These are phyloP conservation scores for Persicaria tinctoria DNA, from an alignment of 148 eudicot genomes.

Conservation along the genomic window DNA sequence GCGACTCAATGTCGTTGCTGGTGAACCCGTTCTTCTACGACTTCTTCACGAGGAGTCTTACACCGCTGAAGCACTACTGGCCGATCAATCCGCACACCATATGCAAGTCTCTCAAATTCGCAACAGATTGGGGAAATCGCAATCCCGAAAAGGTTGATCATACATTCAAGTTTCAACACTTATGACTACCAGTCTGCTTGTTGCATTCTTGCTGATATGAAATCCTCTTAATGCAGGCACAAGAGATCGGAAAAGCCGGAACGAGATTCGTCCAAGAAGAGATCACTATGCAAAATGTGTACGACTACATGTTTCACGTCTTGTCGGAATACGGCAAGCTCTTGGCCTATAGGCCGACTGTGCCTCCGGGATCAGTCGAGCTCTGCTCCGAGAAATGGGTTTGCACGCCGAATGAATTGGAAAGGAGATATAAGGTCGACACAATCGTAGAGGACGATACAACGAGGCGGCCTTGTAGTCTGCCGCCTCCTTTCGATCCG, in stretches of 20 bases:
- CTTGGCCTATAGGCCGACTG: slow-evolving; percentile 26
- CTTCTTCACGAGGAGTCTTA: slow-evolving; percentile 32
- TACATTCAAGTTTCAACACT: background rate
- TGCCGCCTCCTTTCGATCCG: slow-evolving; percentile 21
- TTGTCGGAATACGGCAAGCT: slow-evolving; percentile 31
- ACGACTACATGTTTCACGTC: slow-evolving; percentile 37
- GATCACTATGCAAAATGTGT: slow-evolving; percentile 27
- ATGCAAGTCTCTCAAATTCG: slow-evolving; percentile 30
- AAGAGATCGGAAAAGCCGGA: slow-evolving; percentile 27
- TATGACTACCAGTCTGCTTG: too few species aligned
- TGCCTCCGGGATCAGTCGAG: slow-evolving; percentile 26
- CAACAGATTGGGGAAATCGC: slow-evolving; percentile 35
- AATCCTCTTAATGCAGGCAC: slow-evolving; percentile 21
- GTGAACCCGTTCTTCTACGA: slow-evolving; percentile 26
- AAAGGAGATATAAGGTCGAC: slow-evolving; percentile 18
- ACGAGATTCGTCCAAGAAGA: slow-evolving; percentile 27
- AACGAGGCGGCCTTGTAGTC: slow-evolving; percentile 19
- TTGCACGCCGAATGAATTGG: slow-evolving; percentile 20
- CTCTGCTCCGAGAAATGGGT: slow-evolving; percentile 28
- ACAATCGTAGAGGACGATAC: slow-evolving; percentile 22
- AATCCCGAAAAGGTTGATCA: slow-evolving; percentile 19
- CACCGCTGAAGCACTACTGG: slow-evolving; percentile 32
- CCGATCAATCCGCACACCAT: slow-evolving; percentile 18
- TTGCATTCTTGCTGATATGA: too few species aligned
- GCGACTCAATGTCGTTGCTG: slow-evolving; percentile 26